A percentile compares a stretch with the other conserved stretches of the same genome.
Conservation (phyloP, 495 filamentous ascomycete species). For the Evernia prunastri region DNA sequence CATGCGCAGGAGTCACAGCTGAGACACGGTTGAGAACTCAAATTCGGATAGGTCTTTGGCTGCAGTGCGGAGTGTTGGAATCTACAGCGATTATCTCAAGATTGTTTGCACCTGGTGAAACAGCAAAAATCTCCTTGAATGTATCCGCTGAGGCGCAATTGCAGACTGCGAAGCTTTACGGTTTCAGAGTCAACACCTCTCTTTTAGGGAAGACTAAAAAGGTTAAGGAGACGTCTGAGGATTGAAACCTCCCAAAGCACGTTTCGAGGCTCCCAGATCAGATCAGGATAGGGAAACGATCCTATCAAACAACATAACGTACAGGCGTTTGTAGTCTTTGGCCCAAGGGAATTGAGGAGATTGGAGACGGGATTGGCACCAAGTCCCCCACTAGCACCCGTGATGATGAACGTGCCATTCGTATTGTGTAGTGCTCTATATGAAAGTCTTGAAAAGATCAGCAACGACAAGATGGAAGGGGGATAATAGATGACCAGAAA, state of each 20-base stretch:
- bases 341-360: not conserved
- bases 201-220: too few relatives aligned
- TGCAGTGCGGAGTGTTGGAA: not conserved
- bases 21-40: too few relatives aligned
- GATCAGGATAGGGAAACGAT: too few relatives aligned
- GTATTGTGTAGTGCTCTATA: not conserved
- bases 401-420: not conserved
- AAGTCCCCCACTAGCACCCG: not conserved
- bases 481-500: too few relatives aligned
- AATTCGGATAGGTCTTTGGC: too few relatives aligned
- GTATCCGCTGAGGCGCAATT: not conserved
- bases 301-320: too few relatives aligned
- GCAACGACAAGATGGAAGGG: not conserved
- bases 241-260: too few relatives aligned
- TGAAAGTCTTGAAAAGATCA: not conserved
- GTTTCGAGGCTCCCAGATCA: too few relatives aligned
- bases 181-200: too few relatives aligned
- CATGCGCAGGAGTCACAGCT: too few relatives aligned
- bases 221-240: too few relatives aligned
- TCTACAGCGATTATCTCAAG: not conserved
- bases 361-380: not conserved
- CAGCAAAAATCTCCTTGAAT: not conserved
- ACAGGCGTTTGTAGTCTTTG: not conserved
- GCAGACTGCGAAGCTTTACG: not conserved
- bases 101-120: not conserved